Conservation (phyloP, 2,329 filamentous ascomycete species). For the Sclerotinia glacialis region DNA sequence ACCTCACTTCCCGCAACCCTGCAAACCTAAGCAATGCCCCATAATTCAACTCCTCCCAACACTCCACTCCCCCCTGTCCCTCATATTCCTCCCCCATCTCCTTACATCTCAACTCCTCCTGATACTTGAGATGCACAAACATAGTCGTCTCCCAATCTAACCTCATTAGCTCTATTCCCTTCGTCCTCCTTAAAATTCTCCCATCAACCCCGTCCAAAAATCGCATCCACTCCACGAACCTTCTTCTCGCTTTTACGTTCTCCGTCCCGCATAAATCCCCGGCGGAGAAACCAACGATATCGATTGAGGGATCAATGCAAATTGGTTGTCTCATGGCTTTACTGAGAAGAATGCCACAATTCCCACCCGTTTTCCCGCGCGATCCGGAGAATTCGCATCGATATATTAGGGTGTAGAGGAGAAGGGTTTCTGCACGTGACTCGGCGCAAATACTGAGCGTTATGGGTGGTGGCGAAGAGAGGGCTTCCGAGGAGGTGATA, state of each 20-base stretch:
- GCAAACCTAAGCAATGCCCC: not conserved
- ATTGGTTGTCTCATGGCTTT: constrained; percentile 15
- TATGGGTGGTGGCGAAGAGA: not conserved
- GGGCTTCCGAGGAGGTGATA: not conserved
- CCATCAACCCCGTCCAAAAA: not conserved
- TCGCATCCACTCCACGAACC: constrained; percentile 4
- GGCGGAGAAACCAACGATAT: not conserved
- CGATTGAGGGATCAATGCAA: not conserved
- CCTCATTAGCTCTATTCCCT: not conserved
- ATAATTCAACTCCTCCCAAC: constrained; percentile 14
- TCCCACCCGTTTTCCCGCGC: not conserved
- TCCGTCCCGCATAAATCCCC: constrained; percentile 2
- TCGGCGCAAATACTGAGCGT: constrained; percentile 11
- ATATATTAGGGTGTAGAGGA: constrained; percentile 12
- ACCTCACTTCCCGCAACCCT: not conserved
- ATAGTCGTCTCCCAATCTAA: constrained; percentile 19
- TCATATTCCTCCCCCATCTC: constrained; percentile 3
- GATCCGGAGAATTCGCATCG: not conserved
- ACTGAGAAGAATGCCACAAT: not conserved
- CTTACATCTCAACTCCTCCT: constrained; percentile 8
- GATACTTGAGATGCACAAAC: constrained; percentile 17
- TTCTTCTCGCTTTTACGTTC: not conserved
- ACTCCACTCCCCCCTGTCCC: constrained; percentile 12
- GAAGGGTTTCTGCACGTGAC: constrained; percentile 19
- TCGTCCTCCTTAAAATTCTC: not conserved